These are phyloP conservation scores for Sporormia fimetaria DNA, from an alignment of 495 filamentous ascomycete species.

Conservation along the genomic window DNA sequence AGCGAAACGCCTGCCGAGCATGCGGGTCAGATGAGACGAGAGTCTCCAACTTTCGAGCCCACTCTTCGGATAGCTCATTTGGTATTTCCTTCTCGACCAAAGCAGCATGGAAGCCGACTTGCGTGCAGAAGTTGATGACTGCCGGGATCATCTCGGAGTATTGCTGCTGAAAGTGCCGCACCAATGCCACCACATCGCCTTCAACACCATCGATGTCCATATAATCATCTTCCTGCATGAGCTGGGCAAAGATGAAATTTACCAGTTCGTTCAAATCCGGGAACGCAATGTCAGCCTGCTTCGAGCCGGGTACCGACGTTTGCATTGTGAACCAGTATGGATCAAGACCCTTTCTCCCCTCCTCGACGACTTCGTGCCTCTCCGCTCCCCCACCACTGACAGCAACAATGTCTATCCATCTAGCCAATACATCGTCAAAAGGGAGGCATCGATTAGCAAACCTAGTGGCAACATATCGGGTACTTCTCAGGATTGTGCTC, in stretches of 20 bases:
- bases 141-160: constrained; percentile 47
- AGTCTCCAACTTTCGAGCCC: constrained; percentile 69
- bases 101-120: constrained; percentile 62
- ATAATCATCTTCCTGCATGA: constrained; percentile 10
- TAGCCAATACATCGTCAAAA: constrained; percentile 62
- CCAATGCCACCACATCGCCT: constrained; percentile 3
- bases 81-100: constrained; percentile 41
- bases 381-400: constrained; percentile 51
- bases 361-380: constrained; percentile 73
- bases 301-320: constrained; percentile 33
- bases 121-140: constrained; percentile 58
- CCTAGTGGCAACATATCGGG: constrained; percentile 70
- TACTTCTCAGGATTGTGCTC: constrained; percentile 41
- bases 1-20: constrained; percentile 46
- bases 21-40: constrained; percentile 52
- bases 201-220: constrained; percentile 30
- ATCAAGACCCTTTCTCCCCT: constrained; percentile 78
- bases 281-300: constrained; percentile 16
- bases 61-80: constrained; percentile 62
- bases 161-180: constrained; percentile 6
- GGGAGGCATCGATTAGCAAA: constrained; percentile 86
- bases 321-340: constrained; percentile 65
- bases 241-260: constrained; percentile 29
- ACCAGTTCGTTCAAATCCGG: constrained; percentile 30
- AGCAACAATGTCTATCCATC: constrained; percentile 82